Conservation (phyloP, 2,329 filamentous ascomycete species). For the Salinomyces thailandicus region DNA sequence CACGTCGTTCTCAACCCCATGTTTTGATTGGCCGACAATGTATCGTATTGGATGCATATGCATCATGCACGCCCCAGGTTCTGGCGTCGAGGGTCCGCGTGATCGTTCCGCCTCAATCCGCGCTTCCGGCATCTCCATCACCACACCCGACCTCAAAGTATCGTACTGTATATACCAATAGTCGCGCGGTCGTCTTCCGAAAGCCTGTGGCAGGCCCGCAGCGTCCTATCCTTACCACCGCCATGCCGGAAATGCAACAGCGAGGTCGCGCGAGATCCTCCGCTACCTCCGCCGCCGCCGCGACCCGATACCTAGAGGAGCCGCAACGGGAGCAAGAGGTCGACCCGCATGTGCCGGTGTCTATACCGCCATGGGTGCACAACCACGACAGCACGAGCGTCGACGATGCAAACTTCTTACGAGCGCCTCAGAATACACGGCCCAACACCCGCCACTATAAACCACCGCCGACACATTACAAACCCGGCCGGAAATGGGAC, state of each 20-base stretch:
- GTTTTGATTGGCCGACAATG: no score
- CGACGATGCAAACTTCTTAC: conserved; percentile 4
- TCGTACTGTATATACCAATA: no score
- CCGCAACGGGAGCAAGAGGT: conserved; percentile 4
- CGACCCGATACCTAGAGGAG: background rate
- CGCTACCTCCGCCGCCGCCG: conserved; percentile 2
- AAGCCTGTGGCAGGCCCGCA: conserved; percentile 2
- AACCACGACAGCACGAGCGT: conserved; percentile 17
- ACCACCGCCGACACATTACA: conserved; percentile 21
- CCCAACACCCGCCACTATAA: conserved; percentile 17
- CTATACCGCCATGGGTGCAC: conserved; percentile 29
- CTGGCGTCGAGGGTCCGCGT: no score
- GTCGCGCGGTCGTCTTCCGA: no score
- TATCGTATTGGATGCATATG: no score
- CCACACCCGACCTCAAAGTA: background rate
- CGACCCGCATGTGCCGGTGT: conserved; percentile 19
- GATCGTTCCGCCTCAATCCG: background rate
- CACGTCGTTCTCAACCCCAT: no score
- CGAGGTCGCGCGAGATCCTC: conserved; percentile 6
- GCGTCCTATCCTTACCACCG: background rate
- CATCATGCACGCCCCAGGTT: no score
- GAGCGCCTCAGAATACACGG: conserved; percentile 4
- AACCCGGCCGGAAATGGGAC: conserved; percentile 28
- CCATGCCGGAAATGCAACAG: conserved; percentile 18
- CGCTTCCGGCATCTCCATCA: background rate